A percentile compares a stretch with the other conserved stretches of the same genome.
phyloP scores from a whole-genome alignment of 257 asterid genomes.

The Petrea volubilis region DNA sequence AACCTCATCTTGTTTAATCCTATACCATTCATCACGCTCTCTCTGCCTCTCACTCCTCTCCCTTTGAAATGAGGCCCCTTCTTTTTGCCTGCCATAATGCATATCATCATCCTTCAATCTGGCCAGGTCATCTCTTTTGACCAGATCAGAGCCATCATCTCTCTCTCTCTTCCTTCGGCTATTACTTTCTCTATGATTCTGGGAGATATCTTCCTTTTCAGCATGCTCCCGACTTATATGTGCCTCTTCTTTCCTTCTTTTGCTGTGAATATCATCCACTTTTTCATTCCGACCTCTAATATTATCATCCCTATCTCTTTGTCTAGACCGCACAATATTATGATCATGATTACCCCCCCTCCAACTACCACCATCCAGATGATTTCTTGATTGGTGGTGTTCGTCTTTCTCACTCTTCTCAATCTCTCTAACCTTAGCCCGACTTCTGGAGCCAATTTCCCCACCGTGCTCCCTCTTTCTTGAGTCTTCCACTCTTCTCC shows the following conservation, averaged over 20 bases:
- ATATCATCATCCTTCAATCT: constrained; percentile 65
- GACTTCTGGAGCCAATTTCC: constrained; percentile 59
- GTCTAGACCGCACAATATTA: constrained; percentile 49
- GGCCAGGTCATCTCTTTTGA: constrained; percentile 67
- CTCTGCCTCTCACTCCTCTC: constrained; percentile 78
- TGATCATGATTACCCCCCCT: constrained; percentile 60
- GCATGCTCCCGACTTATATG: constrained; percentile 48
- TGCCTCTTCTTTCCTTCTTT: constrained; percentile 75
- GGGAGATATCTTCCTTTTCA: constrained; percentile 60
- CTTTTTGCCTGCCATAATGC: constrained; percentile 68
- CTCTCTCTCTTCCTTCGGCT: constrained; percentile 79
- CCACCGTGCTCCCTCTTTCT: constrained; percentile 65
- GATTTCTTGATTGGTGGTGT: constrained; percentile 53
- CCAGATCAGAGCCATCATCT: constrained; percentile 71
- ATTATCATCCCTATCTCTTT: constrained; percentile 65
- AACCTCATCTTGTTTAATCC: constrained; percentile 68
- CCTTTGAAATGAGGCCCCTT: constrained; percentile 59
- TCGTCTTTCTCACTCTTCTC: constrained; percentile 71
- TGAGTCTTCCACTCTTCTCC: constrained; percentile 61
- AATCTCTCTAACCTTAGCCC: constrained; percentile 56
- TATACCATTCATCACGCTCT: constrained; percentile 88
- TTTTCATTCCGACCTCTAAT: constrained; percentile 51
- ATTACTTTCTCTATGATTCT: constrained; percentile 61
- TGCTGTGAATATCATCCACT: constrained; percentile 55
- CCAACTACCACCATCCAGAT: constrained; percentile 62